Base-by-base conservation (phyloP, 331 rosid genomes). In the Prunus yedoensis region DNA sequence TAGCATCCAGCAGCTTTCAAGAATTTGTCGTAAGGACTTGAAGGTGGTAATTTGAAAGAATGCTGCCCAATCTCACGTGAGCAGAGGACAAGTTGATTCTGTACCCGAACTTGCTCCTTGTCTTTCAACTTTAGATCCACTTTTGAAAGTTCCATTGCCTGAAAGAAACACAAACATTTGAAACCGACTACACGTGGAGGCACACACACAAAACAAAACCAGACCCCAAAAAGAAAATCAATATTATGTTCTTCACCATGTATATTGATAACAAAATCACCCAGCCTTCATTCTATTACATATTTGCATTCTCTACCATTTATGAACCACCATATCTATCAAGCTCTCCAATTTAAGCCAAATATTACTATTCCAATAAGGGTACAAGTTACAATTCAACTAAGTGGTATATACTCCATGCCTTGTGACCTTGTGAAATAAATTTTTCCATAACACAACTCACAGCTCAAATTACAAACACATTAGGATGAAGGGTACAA, bases 1-100 rank as follows among this genome's bases (percentile, higher is more conserved):
- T 81, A 88, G 85, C 93, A 90, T 80, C 97, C 91, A 38, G 98
- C 96, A 23, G 98, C 97, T 87, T 87, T 90, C 86, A 94, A 85
- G 85, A 94, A 94, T 81, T 94, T 94, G 85, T 91, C 98, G 17
- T 21, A 94, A n/a, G 97, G 97, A 79, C 95, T 90, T 30, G 96
- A 90, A 75, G 97, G 96, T 38, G 98, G 98, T 51, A 94, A 80
- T 72, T 81, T 86, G 81, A 94, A 85, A 58, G 87, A 85, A 77
- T 84, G 71, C 3, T 74, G 91, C 52, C 86, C 86, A 57, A 56
- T 82, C 65, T 91, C 96, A 53, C 68, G 81, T 1, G 91, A 80
- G 81, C 89, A 83, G 21, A 70, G 76, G 32, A 74, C 60, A 67
- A 78, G 85, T 79, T 86, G 96, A 75, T 84, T 81, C 53, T 75